Evolutionary conservation across 2,329 filamentous ascomycete species (phyloP), one percentile per base, ranked within the genome.

Genomic region (Fusarium chuoi): DNA sequence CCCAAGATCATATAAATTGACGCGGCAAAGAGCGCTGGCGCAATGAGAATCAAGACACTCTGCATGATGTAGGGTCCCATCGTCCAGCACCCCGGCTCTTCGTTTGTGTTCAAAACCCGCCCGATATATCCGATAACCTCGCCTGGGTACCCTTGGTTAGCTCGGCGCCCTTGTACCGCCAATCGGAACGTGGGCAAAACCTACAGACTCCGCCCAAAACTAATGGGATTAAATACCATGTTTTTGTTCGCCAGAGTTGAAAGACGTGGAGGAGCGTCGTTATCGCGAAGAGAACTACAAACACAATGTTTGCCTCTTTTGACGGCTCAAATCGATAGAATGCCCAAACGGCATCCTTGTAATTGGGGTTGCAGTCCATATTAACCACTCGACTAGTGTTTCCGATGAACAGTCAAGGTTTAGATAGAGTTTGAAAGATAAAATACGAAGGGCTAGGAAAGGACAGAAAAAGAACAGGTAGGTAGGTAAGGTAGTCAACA

Each of bases 1-100:
- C 84, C 84, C 9, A 87, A 79, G 7, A 81, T 82, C 85, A 87
- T 87, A 75, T 87, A 87, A 58, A 87, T 84, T 9, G 82, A 82
- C 5, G 85, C 85, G 7, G 85, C 85, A 74, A 85, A 84, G n/a
- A 87, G 74, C 5, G 83, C 82, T 0, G 85, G 84, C 2, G 83
- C 84, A 26, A 85, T 71, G 14, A 82, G 74, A 36, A 82, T 77
- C 38, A 85, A 75, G 3, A 85, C 72, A 14, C 76, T 79, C 70
- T 87, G 83, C 55, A 85, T 76, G 39, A 86, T 79, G 73, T 80
- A 87, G 7, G 49, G 85, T 0, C 76, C 71, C 68, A 84, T 73
- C 6, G 78, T 67, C 69, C 76, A 80, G 26, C 78, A 81, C 2
- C 85, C 83, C 22, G 83, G 81, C n/a, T 78, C 73, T 41, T 87